Conservation (phyloP, 1,284 basidiomycete genomes). For the Heterobasidion irregulare region DNA sequence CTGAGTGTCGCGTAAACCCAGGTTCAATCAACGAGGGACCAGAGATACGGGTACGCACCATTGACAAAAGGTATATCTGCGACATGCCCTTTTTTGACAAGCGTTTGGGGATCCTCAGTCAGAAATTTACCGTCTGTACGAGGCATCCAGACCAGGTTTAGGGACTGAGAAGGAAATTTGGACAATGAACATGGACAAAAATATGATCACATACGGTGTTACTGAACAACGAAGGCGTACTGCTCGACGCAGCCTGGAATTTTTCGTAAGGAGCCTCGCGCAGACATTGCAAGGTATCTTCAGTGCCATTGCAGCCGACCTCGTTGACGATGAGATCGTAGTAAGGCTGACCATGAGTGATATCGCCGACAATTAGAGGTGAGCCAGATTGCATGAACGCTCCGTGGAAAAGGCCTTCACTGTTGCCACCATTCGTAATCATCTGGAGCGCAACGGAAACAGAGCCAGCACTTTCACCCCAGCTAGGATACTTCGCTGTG, state of each 20-base stretch:
- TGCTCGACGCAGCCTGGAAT: slow-evolving; percentile 21
- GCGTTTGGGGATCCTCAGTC: slow-evolving; percentile 13
- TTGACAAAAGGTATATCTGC: slow-evolving; percentile 20
- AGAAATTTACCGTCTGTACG: slow-evolving; percentile 22
- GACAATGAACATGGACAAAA: neutral
- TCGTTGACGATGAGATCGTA: slow-evolving; percentile 23
- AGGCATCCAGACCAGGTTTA: slow-evolving; percentile 18
- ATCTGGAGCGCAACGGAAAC: slow-evolving; percentile 24
- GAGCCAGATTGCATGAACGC: slow-evolving; percentile 29
- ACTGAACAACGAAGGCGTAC: slow-evolving; percentile 11
- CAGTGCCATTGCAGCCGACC: slow-evolving; percentile 21
- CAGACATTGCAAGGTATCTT: slow-evolving; percentile 31
- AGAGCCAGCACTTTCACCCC: slow-evolving; percentile 34
- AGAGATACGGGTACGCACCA: slow-evolving; percentile 12
- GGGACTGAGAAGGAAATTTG: neutral
- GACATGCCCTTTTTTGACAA: slow-evolving; percentile 15
- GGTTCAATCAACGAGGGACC: neutral
- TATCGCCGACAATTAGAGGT: slow-evolving; percentile 16
- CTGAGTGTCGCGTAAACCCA: neutral
- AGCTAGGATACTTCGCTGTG: slow-evolving; percentile 18
- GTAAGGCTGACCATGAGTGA: slow-evolving; percentile 16
- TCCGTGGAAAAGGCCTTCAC: slow-evolving; percentile 24
- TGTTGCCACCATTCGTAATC: slow-evolving; percentile 21
- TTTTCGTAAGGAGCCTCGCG: slow-evolving; percentile 22
- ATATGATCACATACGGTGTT: slow-evolving; percentile 5